Conservation (phyloP, 345 rosid species). For the Bruguiera sexangula region DNA sequence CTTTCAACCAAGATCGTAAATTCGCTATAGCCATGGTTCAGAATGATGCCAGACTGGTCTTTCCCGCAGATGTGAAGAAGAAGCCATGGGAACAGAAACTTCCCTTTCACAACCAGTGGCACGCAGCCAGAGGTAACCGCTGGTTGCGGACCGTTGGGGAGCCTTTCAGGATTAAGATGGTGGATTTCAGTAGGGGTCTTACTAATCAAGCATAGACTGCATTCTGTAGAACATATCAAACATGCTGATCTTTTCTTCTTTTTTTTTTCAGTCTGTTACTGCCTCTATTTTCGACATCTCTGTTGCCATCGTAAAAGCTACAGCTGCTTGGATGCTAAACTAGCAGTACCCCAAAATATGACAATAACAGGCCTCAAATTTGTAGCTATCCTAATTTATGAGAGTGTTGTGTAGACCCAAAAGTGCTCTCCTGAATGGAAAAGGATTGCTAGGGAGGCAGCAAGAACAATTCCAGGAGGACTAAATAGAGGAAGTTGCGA, state of each 20-base stretch:
- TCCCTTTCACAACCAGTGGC: too few relatives aligned
- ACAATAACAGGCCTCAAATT: too few relatives aligned
- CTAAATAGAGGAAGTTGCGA: constrained; percentile 96
- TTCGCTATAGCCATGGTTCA: constrained; percentile 21
- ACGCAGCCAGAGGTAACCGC: constrained; percentile 51
- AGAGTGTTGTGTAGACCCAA: constrained; percentile 40
- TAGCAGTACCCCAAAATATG: too few relatives aligned
- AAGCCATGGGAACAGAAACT: constrained; percentile 50
- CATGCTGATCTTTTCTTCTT: constrained; percentile 26
- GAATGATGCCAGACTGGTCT: constrained; percentile 33
- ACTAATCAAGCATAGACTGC: constrained; percentile 27
- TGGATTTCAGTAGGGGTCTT: constrained; percentile 35
- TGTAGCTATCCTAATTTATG: not conserved
- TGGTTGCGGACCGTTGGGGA: constrained; percentile 38
- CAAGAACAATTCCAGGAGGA: constrained; percentile 84
- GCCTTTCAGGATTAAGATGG: constrained; percentile 55
- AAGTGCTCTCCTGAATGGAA: constrained; percentile 71
- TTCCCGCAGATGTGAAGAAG: constrained; percentile 56
- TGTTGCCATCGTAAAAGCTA: too few relatives aligned
- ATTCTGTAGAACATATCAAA: constrained; percentile 46
- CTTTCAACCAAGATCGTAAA: not conserved
- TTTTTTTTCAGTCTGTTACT: not conserved
- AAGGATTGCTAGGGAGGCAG: constrained; percentile 62
- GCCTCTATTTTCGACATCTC: too few relatives aligned
- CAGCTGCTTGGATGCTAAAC: too few relatives aligned